Percentiles rank a stretch among this genome's conserved stretches.
These are phyloP conservation scores for Scorias spongiosa DNA, from an alignment of 2,329 filamentous ascomycete genomes.

Conservation along the genomic window DNA sequence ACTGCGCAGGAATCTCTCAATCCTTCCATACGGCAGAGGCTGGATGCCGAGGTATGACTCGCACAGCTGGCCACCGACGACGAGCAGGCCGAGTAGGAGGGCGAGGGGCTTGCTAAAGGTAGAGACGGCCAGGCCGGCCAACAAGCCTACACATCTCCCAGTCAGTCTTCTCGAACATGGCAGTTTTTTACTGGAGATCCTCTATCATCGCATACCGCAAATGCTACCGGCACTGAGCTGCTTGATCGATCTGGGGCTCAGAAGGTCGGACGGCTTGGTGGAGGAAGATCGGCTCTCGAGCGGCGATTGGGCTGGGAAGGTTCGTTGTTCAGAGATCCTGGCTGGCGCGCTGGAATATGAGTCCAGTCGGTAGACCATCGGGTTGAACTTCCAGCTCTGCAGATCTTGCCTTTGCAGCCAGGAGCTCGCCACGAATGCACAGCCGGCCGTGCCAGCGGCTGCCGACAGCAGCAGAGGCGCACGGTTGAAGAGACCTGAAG, in stretches of 20 bases:
- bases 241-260: neutral
- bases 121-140: slow-evolving; percentile 49
- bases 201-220: slow-evolving; percentile 18
- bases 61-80: slow-evolving; percentile 45
- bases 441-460: slow-evolving; percentile 12
- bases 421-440: slow-evolving; percentile 10
- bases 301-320: slow-evolving; percentile 11
- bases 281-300: slow-evolving; percentile 25
- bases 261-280: slow-evolving; percentile 19
- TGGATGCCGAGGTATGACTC: slow-evolving; percentile 35
- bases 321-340: slow-evolving; percentile 23
- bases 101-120: slow-evolving; percentile 58
- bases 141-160: slow-evolving; percentile 33
- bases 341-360: slow-evolving; percentile 6
- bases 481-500: slow-evolving; percentile 25
- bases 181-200: neutral
- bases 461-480: slow-evolving; percentile 18
- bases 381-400: neutral
- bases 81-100: slow-evolving; percentile 48
- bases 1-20: slow-evolving; percentile 36
- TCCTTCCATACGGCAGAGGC: slow-evolving; percentile 30
- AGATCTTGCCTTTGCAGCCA: slow-evolving; percentile 14
- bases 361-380: neutral
- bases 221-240: slow-evolving; percentile 34
- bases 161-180: neutral